phyloP scores from a whole-genome alignment of 352 stramenopile genomes.

The Pythium apleroticum region DNA sequence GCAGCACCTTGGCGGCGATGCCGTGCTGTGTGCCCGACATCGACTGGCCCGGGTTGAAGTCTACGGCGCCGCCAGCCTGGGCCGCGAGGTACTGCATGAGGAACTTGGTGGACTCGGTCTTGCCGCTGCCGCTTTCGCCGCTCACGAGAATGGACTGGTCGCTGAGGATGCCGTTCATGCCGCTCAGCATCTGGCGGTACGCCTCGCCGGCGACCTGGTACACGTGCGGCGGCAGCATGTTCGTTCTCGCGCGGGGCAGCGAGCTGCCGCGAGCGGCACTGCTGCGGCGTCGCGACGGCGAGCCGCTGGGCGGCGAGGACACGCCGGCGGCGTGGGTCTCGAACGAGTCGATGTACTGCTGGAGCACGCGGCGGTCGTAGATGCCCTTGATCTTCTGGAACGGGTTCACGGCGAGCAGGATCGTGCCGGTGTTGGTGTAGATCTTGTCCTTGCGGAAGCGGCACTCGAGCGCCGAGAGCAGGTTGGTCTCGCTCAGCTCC shows the following conservation, averaged over 20 bases:
- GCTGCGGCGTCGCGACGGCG: slow-evolving; percentile 17
- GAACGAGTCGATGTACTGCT: slow-evolving; percentile 66
- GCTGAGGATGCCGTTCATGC: slow-evolving; percentile 50
- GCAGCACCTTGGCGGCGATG: slow-evolving; percentile 87
- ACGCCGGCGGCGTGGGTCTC: slow-evolving; percentile 33
- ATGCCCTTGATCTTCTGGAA: slow-evolving; percentile 69
- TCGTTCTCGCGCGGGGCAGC: neutral
- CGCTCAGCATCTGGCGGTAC: slow-evolving; percentile 79
- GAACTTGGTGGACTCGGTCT: slow-evolving; percentile 91
- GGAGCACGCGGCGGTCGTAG: slow-evolving; percentile 58
- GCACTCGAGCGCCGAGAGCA: slow-evolving; percentile 65
- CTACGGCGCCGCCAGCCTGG: slow-evolving; percentile 73
- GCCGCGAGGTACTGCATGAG: slow-evolving; percentile 83
- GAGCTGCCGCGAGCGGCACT: slow-evolving; percentile 12
- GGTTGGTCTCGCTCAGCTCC: slow-evolving; percentile 67
- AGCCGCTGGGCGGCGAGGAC: neutral
- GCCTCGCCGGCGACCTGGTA: slow-evolving; percentile 82
- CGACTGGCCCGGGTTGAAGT: slow-evolving; percentile 50
- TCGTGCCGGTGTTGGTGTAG: slow-evolving; percentile 84
- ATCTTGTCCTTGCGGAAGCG: slow-evolving; percentile 78
- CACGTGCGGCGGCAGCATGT: slow-evolving; percentile 71
- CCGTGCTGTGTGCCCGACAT: slow-evolving; percentile 29
- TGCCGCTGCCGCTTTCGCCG: slow-evolving; percentile 84
- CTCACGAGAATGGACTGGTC: slow-evolving; percentile 88
- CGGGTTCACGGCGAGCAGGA: slow-evolving; percentile 83